Evolutionary conservation across 2,329 filamentous ascomycete species (phyloP), one percentile per base, ranked within the genome.

Genomic region (Penicillium palitans): DNA sequence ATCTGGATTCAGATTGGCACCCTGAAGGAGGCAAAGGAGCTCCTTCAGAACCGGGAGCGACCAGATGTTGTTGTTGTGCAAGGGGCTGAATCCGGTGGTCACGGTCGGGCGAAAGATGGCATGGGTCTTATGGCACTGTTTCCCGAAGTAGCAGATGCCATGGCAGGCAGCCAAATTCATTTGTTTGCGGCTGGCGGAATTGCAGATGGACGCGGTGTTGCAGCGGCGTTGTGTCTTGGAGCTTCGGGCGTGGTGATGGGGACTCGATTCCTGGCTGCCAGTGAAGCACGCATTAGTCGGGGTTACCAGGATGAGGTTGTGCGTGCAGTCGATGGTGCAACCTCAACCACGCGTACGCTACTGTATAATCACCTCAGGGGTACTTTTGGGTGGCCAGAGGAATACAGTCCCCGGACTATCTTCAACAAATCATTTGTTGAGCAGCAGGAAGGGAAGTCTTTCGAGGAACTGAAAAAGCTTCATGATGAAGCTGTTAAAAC

Each of bases 221-320:
- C 79, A 3, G 82, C 82, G 0, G 81, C 79, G 0, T 66, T 84
- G 8, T 73, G 76, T 2, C 74, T 85, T 0, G 83, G 84, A 0
- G 83, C 84, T 0, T 72, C 76, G 0, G 87, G 84, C 0, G 79
- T 82, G 0, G 84, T 79, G 0, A 79, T 90, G 77, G 88, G 88
- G 0, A 90, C 87, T 1, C 79, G 85, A 15, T 86, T 87, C 56
- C 78, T 90, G 0, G 85, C 85, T 4, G 63, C 77, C 0, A 69
- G 64, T 0, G 83, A 86, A 66, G 79, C 82, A 3, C 75, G 76
- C 5, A 79, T 86, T 41, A 72, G 78, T 10, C 71, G 70, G 25
- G 84, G 83, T 0, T 86, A 86, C 66, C 77, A 78, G 61, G 63
- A 78, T 17, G 83, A 82, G 55, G 71, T 86, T 3, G 54, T 86